Base-by-base conservation (phyloP, 2,329 filamentous ascomycete species). In the Aspergillus tubingensis region DNA sequence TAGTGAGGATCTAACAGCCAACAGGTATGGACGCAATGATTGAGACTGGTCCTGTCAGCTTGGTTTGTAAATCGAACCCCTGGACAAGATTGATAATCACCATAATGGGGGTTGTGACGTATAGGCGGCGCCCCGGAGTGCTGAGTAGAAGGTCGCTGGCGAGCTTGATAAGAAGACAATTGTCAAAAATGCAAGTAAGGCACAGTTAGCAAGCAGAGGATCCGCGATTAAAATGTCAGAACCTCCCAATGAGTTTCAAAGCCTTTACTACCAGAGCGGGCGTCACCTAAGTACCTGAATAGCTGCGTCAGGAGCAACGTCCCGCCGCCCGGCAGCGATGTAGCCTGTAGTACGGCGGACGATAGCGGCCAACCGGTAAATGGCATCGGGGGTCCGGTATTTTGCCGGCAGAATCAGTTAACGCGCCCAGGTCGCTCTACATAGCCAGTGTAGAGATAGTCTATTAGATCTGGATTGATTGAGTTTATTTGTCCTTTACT, bases 21-120 rank as follows among this genome's bases (percentile, higher is more conserved):
- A 92, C 69, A 97, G 90, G 81, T 98, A 97, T 59, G 94, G 94
- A 66, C 94, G 91, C 74, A 98, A 86, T 67, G 93, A 96, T 92
- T 97, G 94, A 76, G 93, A 97, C 95, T 88, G 72, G 43, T 56
- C 61, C 44, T 59, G 50, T 71, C 53, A 69, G 64, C 44, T 58
- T 54, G 27, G 25, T 19, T 27, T 41, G 10, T 15, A 8, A 10
- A n/a, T 17, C 41, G 39, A 36, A 50, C 23, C 43, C 47, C 38
- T 41, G 44, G 25, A 53, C 32, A 21, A 19, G 41, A 21, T 54
- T 11, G 32, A 39, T 48, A 60, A 70, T 64, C 62, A 76, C 73
- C 70, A 73, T 74, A 60, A 55, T 70, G 62, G 57, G 62, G 60
- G 56, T 49, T 49, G 64, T 62, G 59, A 65, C 59, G 65, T 66